These are phyloP conservation scores for Funneliformis geosporum DNA, from an alignment of 192 early-diverging fungal genomes.

Conservation along the genomic window DNA sequence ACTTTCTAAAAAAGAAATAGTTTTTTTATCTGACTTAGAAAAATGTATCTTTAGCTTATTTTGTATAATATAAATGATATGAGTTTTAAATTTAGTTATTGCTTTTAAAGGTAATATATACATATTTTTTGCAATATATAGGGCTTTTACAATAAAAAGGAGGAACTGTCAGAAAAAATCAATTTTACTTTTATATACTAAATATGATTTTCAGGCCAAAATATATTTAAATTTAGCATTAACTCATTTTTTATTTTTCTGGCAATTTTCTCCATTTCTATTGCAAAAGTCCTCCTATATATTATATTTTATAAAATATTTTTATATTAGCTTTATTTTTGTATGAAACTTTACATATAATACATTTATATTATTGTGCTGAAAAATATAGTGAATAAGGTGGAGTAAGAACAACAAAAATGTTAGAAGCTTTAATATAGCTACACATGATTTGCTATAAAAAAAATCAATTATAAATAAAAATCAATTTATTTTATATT, in stretches of 20 bases:
- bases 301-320: too few relatives aligned
- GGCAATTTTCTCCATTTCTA: too few relatives aligned
- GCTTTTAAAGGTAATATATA: not conserved
- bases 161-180: not conserved
- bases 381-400: not conserved
- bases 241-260: too few relatives aligned
- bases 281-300: too few relatives aligned
- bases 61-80: not conserved
- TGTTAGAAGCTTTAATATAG: too few relatives aligned
- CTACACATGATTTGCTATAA: too few relatives aligned
- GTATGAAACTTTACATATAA: not conserved
- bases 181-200: not conserved
- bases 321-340: too few relatives aligned
- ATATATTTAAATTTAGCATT: too few relatives aligned
- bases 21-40: not conserved
- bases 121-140: not conserved
- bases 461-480: too few relatives aligned
- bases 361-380: not conserved
- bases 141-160: not conserved
- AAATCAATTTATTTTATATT: too few relatives aligned
- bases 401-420: not conserved
- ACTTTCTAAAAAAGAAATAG: conserved; percentile 2
- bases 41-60: not conserved
- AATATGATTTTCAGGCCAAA: too few relatives aligned
- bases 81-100: not conserved